These are phyloP conservation scores for Agaricus sinodeliciosus DNA, from an alignment of 768 basidiomycete species.

Conservation along the genomic window DNA sequence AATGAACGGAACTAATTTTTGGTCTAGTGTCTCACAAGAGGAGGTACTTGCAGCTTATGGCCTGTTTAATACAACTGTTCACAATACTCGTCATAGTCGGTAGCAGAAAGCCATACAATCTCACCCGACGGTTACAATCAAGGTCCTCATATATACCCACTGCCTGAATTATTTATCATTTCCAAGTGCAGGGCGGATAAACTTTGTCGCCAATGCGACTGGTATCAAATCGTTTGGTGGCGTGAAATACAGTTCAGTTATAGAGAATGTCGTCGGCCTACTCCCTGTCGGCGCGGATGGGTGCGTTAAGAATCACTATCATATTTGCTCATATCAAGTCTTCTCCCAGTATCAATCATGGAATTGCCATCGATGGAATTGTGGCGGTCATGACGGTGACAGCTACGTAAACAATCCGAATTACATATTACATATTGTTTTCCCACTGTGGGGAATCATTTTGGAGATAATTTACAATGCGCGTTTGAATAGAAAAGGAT, in stretches of 20 bases:
- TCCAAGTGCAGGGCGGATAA: conserved; percentile 20
- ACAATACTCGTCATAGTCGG: conserved; percentile 16
- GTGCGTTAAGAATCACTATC: conserved; percentile 12
- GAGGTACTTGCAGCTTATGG: conserved; percentile 18
- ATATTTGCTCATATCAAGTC: background rate
- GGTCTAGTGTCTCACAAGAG: conserved; percentile 27
- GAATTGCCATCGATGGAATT: conserved; percentile 54
- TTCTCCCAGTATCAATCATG: conserved; percentile 33
- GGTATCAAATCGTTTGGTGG: conserved; percentile 32
- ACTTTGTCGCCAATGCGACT: conserved; percentile 20
- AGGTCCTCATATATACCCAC: conserved; percentile 15
- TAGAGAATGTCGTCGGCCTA: conserved; percentile 44
- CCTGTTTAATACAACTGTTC: background rate
- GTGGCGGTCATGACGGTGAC: conserved; percentile 43
- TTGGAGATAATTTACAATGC: conserved; percentile 1
- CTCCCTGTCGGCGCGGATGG: conserved; percentile 44
- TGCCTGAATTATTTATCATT: background rate
- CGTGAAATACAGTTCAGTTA: conserved; percentile 39
- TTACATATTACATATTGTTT: too few relatives aligned
- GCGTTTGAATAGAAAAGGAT: background rate
- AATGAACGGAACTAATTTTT: background rate
- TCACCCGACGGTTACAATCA: conserved; percentile 27
- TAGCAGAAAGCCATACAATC: conserved; percentile 24
- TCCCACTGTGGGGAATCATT: too few relatives aligned
- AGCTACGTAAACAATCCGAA: background rate